Evolutionary conservation across 1,284 basidiomycete genomes (phyloP), one percentile per base, ranked within the genome.

Genomic region (Pseudozyma tsukubaensis): DNA sequence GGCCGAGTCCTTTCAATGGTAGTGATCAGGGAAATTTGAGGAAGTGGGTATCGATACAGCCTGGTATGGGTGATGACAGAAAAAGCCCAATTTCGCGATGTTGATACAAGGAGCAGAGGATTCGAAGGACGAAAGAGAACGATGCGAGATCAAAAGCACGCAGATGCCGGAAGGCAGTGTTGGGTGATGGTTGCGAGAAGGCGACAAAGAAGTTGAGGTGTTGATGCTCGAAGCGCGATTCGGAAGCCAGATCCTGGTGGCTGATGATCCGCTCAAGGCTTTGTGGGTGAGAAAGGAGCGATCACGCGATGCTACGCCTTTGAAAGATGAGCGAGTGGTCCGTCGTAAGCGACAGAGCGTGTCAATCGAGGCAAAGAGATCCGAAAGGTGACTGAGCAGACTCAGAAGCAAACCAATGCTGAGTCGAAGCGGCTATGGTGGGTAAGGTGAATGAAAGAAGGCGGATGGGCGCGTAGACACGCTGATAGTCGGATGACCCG

Each of bases 1-100:
- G 18, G 54, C 60, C 53, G 61, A 65, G 59, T 18, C n/a, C 16
- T 21, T 37, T 18, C 4, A 29, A 16, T 34, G 40, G 36, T 6
- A 10, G 37, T 12, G 21, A 34, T 45, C 16, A 44, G 39, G 21
- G 45, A 43, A 24, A 35, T 42, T 18, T 36, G 16, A 32, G n/a
- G 44, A 47, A 21, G 42, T n/a, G 32, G 42, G 39, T 16, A 35
- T 7, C 29, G 34, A 47, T 40, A 35, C 16, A 19, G 50, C 35
- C 18, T 12, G 18, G 21, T 12, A 36, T 34, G 18, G 48, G 18
- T 48, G 47, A 48, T 29, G 21, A 29, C 9, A n/a, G 32, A 34
- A 10, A n/a, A 29, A 9, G 44, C 7, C 21, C 44, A 7, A 24
- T 21, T 47, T 10, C 8, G 44, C 44, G 9, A 47, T 29, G 44